These are phyloP conservation scores for Colletotrichum zoysiae DNA, from an alignment of 2,329 filamentous ascomycete species.

Conservation along the genomic window DNA sequence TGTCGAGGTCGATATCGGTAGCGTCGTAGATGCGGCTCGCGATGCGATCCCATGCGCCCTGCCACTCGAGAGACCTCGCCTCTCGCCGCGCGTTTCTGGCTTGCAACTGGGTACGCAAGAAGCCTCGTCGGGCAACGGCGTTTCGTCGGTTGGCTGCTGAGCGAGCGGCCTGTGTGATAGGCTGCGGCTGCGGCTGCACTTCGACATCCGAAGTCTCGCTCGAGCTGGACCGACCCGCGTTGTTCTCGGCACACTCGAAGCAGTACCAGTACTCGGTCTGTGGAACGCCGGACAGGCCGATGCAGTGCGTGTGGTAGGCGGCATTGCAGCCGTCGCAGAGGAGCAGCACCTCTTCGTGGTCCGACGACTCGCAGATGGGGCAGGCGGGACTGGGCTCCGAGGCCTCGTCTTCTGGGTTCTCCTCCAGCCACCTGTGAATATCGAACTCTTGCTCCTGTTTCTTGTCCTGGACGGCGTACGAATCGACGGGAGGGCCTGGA, in stretches of 20 bases:
- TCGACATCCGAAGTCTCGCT: constrained; percentile 27
- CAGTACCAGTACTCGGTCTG: constrained; percentile 86
- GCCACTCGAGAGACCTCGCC: constrained; percentile 86
- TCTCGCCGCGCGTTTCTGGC: constrained; percentile 68
- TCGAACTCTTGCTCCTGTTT: constrained; percentile 93
- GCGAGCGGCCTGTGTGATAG: constrained; percentile 27
- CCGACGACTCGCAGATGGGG: constrained; percentile 83
- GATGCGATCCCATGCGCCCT: constrained; percentile 82
- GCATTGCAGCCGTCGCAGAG: constrained; percentile 93
- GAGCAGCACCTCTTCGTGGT: constrained; percentile 86
- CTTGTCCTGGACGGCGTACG: constrained; percentile 80
- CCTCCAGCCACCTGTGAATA: constrained; percentile 78
- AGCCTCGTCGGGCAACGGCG: constrained; percentile 49
- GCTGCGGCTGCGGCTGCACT: constrained; percentile 12
- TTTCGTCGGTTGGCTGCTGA: constrained; percentile 27
- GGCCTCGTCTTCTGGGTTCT: constrained; percentile 76
- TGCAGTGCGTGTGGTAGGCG: constrained; percentile 91
- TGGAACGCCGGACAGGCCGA: constrained; percentile 83
- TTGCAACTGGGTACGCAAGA: constrained; percentile 69
- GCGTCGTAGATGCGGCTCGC: constrained; percentile 73
- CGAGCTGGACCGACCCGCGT: constrained; percentile 44
- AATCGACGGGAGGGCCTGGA: constrained; percentile 66
- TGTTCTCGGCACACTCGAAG: constrained; percentile 77
- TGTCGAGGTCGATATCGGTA: constrained; percentile 82
- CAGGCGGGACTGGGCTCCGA: constrained; percentile 86